Base-by-base conservation (phyloP, 2,329 filamentous ascomycete genomes). In the Zasmidium cellare region DNA sequence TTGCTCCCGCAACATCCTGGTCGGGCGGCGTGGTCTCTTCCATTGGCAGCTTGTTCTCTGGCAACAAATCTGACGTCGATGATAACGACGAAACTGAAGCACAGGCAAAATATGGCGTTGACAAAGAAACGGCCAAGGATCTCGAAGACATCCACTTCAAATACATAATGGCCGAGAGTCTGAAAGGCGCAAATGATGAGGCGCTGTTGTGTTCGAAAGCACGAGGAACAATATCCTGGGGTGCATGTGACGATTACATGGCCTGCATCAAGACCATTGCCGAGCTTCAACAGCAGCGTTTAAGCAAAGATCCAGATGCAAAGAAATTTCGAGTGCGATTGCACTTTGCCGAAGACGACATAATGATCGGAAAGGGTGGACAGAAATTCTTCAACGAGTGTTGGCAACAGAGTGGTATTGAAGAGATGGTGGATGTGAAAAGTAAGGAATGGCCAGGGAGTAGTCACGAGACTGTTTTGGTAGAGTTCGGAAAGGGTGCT, bases 311-410 rank as follows among this genome's bases (percentile, higher is more conserved):
- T 12, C 2, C 9, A 18, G 47, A 49, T 23, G 16, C 7, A 18
- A 23, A 55, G 49, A 66, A 60, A 56, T 46, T 76, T 22, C 68
- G 49, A 3, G 49, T 79, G 1, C 51, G 65, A 12, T 61, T 69
- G 0, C 75, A 68, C 53, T 78, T 77, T 60, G 73, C 72, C 1
- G 71, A 68, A 16, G 70, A 65, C 2, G 79, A 81, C 67, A 61
- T 72, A 1, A 70, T 81, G 74, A 76, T 77, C 46, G 77, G 76
- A 0, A 70, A 71, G 46, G 67, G 68, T 12, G 79, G 79, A 2
- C 71, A 72, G 65, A 55, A 66, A 44, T 80, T 79, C 67, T 77
- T 79, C 50, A 71, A 79, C 56, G 47, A 71, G 3, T 77, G 76
- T 54, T 81, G 76, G 75, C 60, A 52, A 19, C 60, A 64, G 23